phyloP scores from a whole-genome alignment of 495 filamentous ascomycete genomes.

The Lepraria neglecta region DNA sequence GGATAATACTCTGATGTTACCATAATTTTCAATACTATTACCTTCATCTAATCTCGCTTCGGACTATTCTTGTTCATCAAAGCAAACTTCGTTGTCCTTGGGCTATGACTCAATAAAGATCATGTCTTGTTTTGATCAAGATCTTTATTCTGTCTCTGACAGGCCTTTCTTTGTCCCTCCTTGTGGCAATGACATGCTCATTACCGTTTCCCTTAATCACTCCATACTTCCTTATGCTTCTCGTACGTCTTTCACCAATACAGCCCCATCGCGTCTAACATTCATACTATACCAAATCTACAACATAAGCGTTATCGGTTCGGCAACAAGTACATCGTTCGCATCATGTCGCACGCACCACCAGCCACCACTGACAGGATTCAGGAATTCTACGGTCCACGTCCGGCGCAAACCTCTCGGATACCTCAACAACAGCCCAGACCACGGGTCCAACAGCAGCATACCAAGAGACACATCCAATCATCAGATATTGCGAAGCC shows the following conservation, averaged over 20 bases:
- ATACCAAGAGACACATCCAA: slow-evolving; percentile 1
- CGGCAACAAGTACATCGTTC: background rate
- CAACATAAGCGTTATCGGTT: background rate
- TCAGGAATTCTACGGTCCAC: slow-evolving; percentile 10
- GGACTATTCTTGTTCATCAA: background rate
- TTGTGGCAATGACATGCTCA: slow-evolving; percentile 9
- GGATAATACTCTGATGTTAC: slow-evolving; percentile 17
- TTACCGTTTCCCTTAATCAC: background rate
- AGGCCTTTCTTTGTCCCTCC: slow-evolving; percentile 16
- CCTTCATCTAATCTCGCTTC: background rate
- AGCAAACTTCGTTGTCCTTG: background rate
- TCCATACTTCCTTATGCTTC: background rate
- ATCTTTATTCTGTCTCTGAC: background rate
- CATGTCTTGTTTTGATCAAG: background rate
- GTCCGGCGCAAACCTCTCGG: background rate
- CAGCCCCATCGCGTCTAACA: background rate
- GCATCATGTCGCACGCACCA: slow-evolving; percentile 10
- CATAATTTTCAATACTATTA: slow-evolving; percentile 21
- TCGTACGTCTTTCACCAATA: background rate
- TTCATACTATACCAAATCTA: background rate
- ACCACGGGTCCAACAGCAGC: slow-evolving; percentile 2
- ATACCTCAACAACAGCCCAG: background rate
- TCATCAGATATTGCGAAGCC: background rate
- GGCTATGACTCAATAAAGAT: slow-evolving; percentile 11
- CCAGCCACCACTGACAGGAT: background rate